Evolutionary conservation across 257 asterid species (phyloP), one percentile per base, ranked within the genome.

Genomic region (Solanum paucissectum): DNA sequence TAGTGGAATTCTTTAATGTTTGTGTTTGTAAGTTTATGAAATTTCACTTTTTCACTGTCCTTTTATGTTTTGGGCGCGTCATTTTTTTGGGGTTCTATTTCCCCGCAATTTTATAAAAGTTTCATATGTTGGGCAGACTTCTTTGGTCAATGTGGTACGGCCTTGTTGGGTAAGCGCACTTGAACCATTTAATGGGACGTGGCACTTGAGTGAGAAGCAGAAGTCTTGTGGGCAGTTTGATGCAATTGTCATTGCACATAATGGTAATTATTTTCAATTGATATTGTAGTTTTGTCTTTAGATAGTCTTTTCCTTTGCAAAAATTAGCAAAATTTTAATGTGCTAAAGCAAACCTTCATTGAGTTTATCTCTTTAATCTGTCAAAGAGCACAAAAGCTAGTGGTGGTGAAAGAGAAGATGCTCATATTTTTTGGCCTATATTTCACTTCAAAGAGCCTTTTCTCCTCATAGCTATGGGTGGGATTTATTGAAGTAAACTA

Each of bases 151-250:
- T 62, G 98, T 95, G 90, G 94, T 93, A 83, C 94, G 96, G 66
- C 98, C 98, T 88, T 94, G 99, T 92, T 96, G 99, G 99, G 90
- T 96, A 21, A 96, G 99, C 89, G 88, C 91, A 83, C 92, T 96
- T 42, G 99, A 95, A 88, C 98, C 98, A 16, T 93, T 91, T 87
- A 95, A 94, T 88, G 98, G 98, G 87, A 92, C 90, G 89, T 96
- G 99, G 99, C 92, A 94, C 93, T 88, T 96, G 92, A 93, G 98
- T 66, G 98, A 95, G 95, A 95, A 96, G 6, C 97, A 96, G 64
- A 95, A 94, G 91, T 92, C 94, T 83, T 91, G 98, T 83, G 99
- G 99, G 64, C 91, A 93, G 86, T 96, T 96, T 87, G 99, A 95
- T 89, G 98, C 95, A 82, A 91, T 96, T 91, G 96, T 95, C 86